Percentiles rank a stretch among this genome's conserved stretches.
Conservation (phyloP, 179 eudicot genomes). For the Sideroxylon spinosum region DNA sequence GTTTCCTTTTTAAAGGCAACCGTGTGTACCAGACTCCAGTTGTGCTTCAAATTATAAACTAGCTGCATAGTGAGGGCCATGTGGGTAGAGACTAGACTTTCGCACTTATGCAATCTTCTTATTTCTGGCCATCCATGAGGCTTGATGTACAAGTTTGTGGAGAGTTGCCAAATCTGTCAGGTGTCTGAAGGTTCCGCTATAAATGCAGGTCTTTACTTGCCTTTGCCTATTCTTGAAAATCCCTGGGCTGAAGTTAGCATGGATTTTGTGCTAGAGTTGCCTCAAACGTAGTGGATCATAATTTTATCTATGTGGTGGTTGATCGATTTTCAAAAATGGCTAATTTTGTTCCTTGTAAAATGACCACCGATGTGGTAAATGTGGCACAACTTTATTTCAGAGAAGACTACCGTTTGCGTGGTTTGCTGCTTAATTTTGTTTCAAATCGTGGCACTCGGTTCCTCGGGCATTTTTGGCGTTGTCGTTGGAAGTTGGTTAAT, state of each 20-base stretch:
- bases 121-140: neutral
- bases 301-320: conserved; percentile 13
- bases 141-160: neutral
- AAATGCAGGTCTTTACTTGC: neutral
- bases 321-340: conserved; percentile 19
- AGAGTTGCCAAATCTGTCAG: neutral
- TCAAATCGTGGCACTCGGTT: neutral
- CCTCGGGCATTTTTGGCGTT: neutral
- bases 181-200: neutral
- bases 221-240: neutral
- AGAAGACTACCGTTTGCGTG: neutral
- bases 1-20: neutral
- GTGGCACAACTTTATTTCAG: neutral
- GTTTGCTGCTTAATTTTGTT: neutral
- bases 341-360: conserved; percentile 18
- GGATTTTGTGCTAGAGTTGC: conserved; percentile 20
- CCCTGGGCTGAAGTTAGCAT: conserved; percentile 19
- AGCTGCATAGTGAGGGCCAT: neutral
- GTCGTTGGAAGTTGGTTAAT: neutral
- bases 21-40: neutral
- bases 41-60: neutral
- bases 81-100: neutral
- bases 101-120: neutral
- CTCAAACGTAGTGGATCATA: neutral
- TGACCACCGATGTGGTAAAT: neutral